Percentiles rank a stretch among this genome's conserved stretches.
Evolutionary conservation across 129 eudicot species (phyloP).

Genomic region (Flaveria sonorensis): DNA sequence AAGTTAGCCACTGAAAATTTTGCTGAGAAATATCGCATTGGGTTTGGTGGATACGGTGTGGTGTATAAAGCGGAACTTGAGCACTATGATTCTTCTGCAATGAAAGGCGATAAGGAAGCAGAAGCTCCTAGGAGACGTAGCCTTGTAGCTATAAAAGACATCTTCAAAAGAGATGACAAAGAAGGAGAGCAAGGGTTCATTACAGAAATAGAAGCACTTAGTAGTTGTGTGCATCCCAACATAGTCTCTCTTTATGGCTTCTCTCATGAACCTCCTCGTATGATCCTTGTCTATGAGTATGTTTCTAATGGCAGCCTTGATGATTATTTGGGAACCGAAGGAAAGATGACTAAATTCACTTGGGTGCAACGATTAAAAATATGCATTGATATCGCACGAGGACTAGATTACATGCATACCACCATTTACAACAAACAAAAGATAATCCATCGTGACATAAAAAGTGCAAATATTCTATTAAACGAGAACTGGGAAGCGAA

Average conservation of each 20-base stretch:
- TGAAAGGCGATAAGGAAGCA: not conserved
- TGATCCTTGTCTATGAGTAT: slow-evolving; percentile 5
- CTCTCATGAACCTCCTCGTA: not conserved
- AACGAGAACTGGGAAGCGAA: not conserved
- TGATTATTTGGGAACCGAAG: not conserved
- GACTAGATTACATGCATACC: slow-evolving; percentile 6
- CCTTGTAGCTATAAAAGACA: not conserved
- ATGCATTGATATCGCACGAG: slow-evolving; percentile 3
- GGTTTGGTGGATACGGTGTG: not conserved
- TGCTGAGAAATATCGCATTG: not conserved
- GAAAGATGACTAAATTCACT: not conserved
- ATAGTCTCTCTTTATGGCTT: slow-evolving; percentile 3
- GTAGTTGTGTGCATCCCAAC: not conserved
- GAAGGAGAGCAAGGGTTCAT: slow-evolving; percentile 8
- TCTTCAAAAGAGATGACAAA: not conserved
- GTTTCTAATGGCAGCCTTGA: slow-evolving; percentile 15
- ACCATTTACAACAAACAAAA: not conserved
- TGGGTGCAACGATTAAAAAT: slow-evolving; percentile 3
- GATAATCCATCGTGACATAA: slow-evolving; percentile 11
- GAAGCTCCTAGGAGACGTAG: not conserved
- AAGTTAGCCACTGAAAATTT: not conserved
- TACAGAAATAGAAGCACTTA: slow-evolving; percentile 5
- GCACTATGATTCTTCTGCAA: not conserved
- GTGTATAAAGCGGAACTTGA: slow-evolving; percentile 11
- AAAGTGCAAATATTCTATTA: not conserved